Conservation (phyloP, 225 moss, liverwort and hornwort species). For the Sphagnum contortum region DNA sequence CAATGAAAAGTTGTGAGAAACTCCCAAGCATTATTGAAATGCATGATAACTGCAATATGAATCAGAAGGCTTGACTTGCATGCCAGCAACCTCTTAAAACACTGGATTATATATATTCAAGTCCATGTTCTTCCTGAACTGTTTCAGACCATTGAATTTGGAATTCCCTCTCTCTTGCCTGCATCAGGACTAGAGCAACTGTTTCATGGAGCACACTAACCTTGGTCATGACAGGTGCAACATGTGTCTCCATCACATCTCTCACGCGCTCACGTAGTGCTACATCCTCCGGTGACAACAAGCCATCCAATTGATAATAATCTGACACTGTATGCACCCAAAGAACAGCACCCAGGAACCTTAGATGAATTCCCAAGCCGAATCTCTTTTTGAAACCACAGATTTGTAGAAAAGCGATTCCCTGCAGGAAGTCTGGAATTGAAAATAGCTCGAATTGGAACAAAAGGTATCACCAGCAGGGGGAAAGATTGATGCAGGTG, state of each 20-base stretch:
- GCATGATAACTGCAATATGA: too few relatives aligned
- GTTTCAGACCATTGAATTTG: too few relatives aligned
- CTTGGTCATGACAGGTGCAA: slow-evolving; percentile 88
- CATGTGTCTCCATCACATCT: slow-evolving; percentile 71
- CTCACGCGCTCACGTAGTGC: slow-evolving; percentile 62
- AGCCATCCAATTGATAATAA: slow-evolving; percentile 68
- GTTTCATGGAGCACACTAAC: slow-evolving; percentile 8
- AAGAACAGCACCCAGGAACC: background rate
- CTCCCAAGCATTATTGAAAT: too few relatives aligned
- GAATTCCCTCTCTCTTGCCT: too few relatives aligned
- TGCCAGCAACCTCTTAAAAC: too few relatives aligned
- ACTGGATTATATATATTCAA: too few relatives aligned
- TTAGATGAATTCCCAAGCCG: background rate
- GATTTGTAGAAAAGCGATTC: background rate
- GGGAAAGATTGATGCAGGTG: slow-evolving; percentile 82
- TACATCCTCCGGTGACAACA: slow-evolving; percentile 65
- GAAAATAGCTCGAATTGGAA: too few relatives aligned
- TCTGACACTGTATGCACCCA: slow-evolving; percentile 61
- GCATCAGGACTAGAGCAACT: background rate
- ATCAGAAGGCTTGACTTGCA: too few relatives aligned
- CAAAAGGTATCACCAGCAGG: slow-evolving; percentile 33
- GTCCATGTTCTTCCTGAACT: too few relatives aligned
- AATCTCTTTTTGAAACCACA: background rate
- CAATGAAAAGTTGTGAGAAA: background rate
- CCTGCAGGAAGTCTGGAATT: background rate